phyloP scores from a whole-genome alignment of 2,329 filamentous ascomycete species.

The Orbilia ellipsospora region DNA sequence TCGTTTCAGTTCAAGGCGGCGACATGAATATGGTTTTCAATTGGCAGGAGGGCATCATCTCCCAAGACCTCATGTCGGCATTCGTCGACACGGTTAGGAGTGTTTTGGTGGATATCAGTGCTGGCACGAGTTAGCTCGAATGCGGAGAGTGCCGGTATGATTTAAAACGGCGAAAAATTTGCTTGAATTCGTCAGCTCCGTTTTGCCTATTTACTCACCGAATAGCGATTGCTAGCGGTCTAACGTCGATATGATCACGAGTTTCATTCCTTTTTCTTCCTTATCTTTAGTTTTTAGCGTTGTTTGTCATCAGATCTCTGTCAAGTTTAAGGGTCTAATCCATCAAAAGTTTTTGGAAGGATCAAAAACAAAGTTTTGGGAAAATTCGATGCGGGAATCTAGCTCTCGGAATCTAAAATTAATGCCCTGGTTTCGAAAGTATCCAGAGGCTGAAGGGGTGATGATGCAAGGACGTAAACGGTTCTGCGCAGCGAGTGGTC shows the following conservation, averaged over 20 bases:
- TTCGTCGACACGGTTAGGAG: slow-evolving; percentile 13
- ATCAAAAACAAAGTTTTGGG: slow-evolving; percentile 2
- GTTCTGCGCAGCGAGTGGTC: slow-evolving; percentile 18
- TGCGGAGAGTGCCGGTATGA: background rate
- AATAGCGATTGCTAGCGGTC: slow-evolving; percentile 10
- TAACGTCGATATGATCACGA: slow-evolving; percentile 2
- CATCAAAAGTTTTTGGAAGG: slow-evolving; percentile 27
- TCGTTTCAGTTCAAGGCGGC: slow-evolving; percentile 30
- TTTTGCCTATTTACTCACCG: slow-evolving; percentile 6
- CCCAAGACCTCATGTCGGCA: slow-evolving; percentile 15
- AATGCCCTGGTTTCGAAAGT: slow-evolving; percentile 8
- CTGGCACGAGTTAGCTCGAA: background rate
- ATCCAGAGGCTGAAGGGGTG: slow-evolving; percentile 6
- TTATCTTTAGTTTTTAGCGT: background rate
- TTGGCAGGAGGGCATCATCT: slow-evolving; percentile 37
- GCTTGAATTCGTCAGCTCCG: slow-evolving; percentile 10
- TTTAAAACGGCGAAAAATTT: too few relatives aligned
- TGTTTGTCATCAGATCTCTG: background rate
- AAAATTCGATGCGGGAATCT: slow-evolving; percentile 1
- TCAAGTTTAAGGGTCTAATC: background rate
- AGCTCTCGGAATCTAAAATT: background rate
- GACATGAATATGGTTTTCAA: slow-evolving; percentile 50
- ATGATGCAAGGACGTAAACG: background rate
- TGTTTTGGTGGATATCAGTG: background rate
- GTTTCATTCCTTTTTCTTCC: background rate